phyloP scores from a whole-genome alignment of 2,329 filamentous ascomycete species.

The Trichoderma endophyticum region DNA sequence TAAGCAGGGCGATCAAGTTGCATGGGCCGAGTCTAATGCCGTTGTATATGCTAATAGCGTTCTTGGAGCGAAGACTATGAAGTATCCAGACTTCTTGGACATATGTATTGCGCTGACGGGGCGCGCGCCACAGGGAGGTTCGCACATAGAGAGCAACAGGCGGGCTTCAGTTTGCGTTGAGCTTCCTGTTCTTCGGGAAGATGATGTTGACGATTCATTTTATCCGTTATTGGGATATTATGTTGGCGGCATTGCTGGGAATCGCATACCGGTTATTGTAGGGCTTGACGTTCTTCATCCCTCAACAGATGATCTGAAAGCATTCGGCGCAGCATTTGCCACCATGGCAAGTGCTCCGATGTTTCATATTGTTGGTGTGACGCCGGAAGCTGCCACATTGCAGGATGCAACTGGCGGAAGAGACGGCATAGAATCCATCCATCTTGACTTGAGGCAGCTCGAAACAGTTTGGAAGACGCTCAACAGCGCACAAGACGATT shows the following conservation, averaged over 20 bases:
- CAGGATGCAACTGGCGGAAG: conserved; percentile 6
- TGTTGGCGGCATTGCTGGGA: conserved; percentile 31
- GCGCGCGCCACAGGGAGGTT: conserved; percentile 47
- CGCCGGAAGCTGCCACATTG: conserved; percentile 33
- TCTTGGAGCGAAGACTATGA: conserved; percentile 42
- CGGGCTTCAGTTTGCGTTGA: conserved; percentile 38
- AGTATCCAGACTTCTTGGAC: conserved; percentile 46
- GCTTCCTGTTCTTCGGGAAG: not conserved
- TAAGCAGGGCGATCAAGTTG: conserved; percentile 37
- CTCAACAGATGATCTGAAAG: conserved; percentile 36
- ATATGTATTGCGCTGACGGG: conserved; percentile 43
- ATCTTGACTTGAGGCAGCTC: not conserved
- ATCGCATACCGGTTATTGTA: conserved; percentile 34
- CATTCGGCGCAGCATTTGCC: conserved; percentile 44
- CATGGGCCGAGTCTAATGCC: conserved; percentile 45
- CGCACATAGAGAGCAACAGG: conserved; percentile 40
- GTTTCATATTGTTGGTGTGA: conserved; percentile 43
- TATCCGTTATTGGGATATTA: conserved; percentile 40
- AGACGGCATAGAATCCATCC: not conserved
- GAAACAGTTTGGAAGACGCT: conserved; percentile 16
- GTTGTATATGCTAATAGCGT: conserved; percentile 47
- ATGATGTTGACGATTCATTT: conserved; percentile 36
- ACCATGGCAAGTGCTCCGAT: conserved; percentile 41
- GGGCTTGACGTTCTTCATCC: conserved; percentile 31
- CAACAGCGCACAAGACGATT: conserved; percentile 18